Conservation (phyloP, 2,329 filamentous ascomycete species). For the Colletotrichum sp. region DNA sequence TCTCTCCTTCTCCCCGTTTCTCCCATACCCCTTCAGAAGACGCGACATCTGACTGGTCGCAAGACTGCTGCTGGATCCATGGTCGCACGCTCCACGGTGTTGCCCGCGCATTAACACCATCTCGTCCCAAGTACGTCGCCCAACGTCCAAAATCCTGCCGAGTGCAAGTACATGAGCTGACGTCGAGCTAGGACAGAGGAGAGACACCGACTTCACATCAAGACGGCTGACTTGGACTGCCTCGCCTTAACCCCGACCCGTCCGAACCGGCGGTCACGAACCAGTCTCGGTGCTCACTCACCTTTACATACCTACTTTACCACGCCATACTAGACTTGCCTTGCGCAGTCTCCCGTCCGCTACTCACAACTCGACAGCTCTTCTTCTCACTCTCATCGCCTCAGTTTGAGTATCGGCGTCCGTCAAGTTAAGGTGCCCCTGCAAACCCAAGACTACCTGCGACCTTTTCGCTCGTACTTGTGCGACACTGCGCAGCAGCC, state of each 20-base stretch:
- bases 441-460: not conserved
- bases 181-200: not conserved
- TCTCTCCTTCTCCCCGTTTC: not conserved
- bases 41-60: not conserved
- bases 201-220: not conserved
- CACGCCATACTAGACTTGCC: not conserved
- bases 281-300: not conserved
- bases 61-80: not conserved
- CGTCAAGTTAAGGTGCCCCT: not conserved
- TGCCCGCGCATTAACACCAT: not conserved
- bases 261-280: conserved; percentile 6
- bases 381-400: not conserved
- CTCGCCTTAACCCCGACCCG: conserved; percentile 2
- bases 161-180: not conserved
- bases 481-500: conserved; percentile 5
- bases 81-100: not conserved
- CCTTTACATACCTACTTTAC: not conserved
- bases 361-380: not conserved
- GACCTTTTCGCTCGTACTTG: not conserved
- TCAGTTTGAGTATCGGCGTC: not conserved
- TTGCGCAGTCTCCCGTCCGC: not conserved
- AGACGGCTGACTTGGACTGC: not conserved
- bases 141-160: not conserved
- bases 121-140: not conserved
- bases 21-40: not conserved